Evolutionary conservation across 2,329 filamentous ascomycete species (phyloP), one percentile per base, ranked within the genome.

Genomic region (Verticillium albo-atrum): DNA sequence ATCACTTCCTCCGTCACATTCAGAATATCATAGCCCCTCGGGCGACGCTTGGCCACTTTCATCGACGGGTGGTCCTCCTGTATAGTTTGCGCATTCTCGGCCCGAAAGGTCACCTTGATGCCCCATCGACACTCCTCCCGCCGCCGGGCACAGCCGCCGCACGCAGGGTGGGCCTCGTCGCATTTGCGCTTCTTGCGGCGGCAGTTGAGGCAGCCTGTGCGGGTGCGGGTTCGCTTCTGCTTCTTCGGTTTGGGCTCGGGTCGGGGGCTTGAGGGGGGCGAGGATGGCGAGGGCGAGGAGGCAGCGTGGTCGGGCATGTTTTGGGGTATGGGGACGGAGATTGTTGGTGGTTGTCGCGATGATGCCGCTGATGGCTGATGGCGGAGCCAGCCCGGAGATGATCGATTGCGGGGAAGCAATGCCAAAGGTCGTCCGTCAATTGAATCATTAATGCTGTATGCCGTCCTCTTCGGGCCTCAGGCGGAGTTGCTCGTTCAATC

Each of bases 101-200:
- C 66, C 30, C 73, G 71, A 56, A 75, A 75, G 4, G 67, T 73
- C 30, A 75, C 66, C 67, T 71, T 74, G 61, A 75, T 64, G 1
- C 74, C 73, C 74, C 74, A 75, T 69, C 72, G 68, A 50, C 74
- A 75, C 1, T 54, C 54, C 55, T 74, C 71, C 27, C 64, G 64
- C 3, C 69, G 67, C 10, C 71, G 68, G 12, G 65, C 61, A 62
- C 73, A 75, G 2, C 71, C 71, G 15, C 72, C 71, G 51, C 74
- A 75, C 2, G 69, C 62, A 6, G 74, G 74, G 1, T 68, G 70
- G 6, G 63, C 63, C 59, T 76, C 74, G 57, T 76, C 73, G 58
- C 73, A 75, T 60, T 74, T 75, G 50, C 73, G 68, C 68, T 75
- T 75, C 65, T 72, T 74, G 35, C 71, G 71, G 7, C 73, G 72